phyloP scores from a whole-genome alignment of 805 yeast genomes.

The Candida saitoana region DNA sequence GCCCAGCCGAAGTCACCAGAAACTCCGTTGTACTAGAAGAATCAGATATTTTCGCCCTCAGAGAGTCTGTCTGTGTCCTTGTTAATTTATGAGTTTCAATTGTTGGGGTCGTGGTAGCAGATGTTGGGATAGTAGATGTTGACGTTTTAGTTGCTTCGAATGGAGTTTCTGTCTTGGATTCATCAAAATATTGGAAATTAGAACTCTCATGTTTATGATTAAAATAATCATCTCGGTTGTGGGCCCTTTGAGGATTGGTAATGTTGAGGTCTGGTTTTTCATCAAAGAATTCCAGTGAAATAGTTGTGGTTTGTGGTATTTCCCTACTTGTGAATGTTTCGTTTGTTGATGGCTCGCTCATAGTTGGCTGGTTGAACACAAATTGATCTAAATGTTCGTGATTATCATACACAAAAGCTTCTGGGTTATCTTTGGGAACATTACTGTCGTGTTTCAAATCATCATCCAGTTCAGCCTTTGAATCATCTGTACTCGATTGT shows the following conservation, averaged over 20 bases:
- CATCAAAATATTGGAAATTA: not conserved
- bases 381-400: too few relatives aligned
- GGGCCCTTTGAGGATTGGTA: too few relatives aligned
- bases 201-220: not conserved
- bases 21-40: not conserved
- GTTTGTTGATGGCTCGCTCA: not conserved
- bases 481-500: too few relatives aligned
- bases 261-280: not conserved
- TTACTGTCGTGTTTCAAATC: too few relatives aligned
- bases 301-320: not conserved
- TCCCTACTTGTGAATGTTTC: not conserved
- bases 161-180: not conserved
- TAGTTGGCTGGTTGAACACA: not conserved
- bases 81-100: not conserved
- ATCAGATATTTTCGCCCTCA: not conserved
- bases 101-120: not conserved
- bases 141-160: not conserved
- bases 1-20: not conserved
- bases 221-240: too few relatives aligned
- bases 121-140: not conserved
- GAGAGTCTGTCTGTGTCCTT: not conserved
- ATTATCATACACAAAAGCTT: too few relatives aligned
- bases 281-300: not conserved
- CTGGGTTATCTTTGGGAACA: too few relatives aligned
- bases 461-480: too few relatives aligned